Base-by-base conservation (phyloP, 768 basidiomycete genomes). In the Sporobolomyces roseus region DNA sequence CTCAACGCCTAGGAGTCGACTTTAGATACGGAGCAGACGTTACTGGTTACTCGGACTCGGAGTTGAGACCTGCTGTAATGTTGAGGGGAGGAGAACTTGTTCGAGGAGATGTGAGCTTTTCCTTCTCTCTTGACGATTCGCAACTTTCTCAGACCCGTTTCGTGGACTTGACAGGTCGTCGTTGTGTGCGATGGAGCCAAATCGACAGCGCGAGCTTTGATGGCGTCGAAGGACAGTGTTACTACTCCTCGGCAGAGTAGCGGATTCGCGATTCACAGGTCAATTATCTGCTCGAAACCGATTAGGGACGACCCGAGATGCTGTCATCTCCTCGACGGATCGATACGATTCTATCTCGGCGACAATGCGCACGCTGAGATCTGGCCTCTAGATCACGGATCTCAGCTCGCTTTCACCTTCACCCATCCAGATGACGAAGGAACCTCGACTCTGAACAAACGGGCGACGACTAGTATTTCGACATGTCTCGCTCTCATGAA, bases 201-300 rank as follows among this genome's bases (percentile, higher is more conserved):
- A 19, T 67, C 73, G n/a, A 12, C 45, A 5, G 59, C 64, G 6
- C 53, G 66, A 0, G 21, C 32, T 0, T 46, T 66, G 3, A 63
- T 68, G 25, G 61, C 63, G 13, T 23, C 50, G 0, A 53, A 50
- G 1, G 50, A 56, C 27, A 54, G 68, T n/a, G 43, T 45, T 0
- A 21, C 58, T 2, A 1, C 19, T 10, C 64, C 36, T 9, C 27
- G 54, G 9, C 29, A 4, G 7, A 43, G 27, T 1, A 51, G 62
- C 8, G 70, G 64, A 6, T 71, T 68, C 55, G 56, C 61, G 16
- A 71, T 74, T 19, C 59, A 71, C n/a, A 62, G 73, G 12, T 27
- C 35, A 13, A 66, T 51, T 7, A 43, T 51, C 21, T 30, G 35
- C 4, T 23, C 52, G 1, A 35, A 48, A 3, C 6, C 7, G 29